phyloP scores from a whole-genome alignment of 176 grass and related monocot genomes.

The Luzula sylvatica region DNA sequence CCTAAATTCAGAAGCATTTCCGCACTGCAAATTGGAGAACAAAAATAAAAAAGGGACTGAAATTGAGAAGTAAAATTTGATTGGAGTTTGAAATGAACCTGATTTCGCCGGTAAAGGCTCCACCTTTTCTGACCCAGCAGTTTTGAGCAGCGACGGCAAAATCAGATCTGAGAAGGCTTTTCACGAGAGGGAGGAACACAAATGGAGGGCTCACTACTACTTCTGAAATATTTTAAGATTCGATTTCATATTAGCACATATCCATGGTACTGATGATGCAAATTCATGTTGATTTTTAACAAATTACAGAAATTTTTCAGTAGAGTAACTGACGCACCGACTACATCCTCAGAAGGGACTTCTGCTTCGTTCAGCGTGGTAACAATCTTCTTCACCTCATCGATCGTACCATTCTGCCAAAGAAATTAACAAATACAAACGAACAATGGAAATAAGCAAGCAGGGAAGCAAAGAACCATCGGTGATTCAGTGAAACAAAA shows the following conservation, averaged over 20 bases:
- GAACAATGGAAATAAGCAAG: background rate
- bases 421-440: too few relatives aligned
- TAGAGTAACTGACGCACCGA: constrained; percentile 33
- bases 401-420: constrained; percentile 56
- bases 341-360: constrained; percentile 64
- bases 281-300: background rate
- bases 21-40: constrained; percentile 7
- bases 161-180: constrained; percentile 51
- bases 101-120: constrained; percentile 87
- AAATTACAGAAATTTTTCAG: background rate
- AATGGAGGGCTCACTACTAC: constrained; percentile 88
- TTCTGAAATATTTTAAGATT: constrained; percentile 29
- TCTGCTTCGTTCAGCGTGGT: constrained; percentile 61
- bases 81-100: too few relatives aligned
- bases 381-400: constrained; percentile 90
- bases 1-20: constrained; percentile 76
- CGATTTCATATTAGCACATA: background rate
- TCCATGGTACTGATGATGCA: too few relatives aligned
- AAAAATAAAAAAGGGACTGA: background rate
- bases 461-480: constrained; percentile 2
- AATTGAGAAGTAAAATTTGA: background rate
- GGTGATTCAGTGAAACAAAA: background rate
- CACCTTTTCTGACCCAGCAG: constrained; percentile 82
- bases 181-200: constrained; percentile 67
- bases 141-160: constrained; percentile 76